Evolutionary conservation across 2,329 filamentous ascomycete genomes (phyloP).

Genomic region (Neofusicoccum laricinum): DNA sequence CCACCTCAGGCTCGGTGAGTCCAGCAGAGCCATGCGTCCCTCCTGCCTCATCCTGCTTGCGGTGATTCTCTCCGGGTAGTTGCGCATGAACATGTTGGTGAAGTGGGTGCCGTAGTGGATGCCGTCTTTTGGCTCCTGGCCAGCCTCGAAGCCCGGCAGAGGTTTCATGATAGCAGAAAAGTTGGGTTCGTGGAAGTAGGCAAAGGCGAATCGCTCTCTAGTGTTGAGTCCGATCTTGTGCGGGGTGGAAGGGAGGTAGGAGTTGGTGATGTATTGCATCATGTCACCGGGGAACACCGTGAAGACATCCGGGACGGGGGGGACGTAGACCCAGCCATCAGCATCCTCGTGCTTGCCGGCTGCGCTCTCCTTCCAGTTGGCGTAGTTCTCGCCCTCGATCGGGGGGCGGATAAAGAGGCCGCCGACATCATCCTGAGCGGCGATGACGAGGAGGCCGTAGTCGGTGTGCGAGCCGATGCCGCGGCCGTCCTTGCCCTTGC

Average conservation of each 20-base stretch:
- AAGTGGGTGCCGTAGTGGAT: conserved; percentile 54
- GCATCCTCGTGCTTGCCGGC: conserved; percentile 47
- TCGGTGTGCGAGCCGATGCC: conserved; percentile 54
- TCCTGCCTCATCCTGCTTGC: conserved; percentile 31
- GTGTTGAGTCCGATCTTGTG: conserved; percentile 53
- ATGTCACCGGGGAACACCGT: conserved; percentile 55
- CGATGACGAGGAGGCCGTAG: conserved; percentile 52
- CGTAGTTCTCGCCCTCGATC: conserved; percentile 37
- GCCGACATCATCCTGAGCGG: conserved; percentile 50
- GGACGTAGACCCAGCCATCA: conserved; percentile 49
- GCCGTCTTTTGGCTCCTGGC: conserved; percentile 27
- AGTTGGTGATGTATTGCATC: conserved; percentile 52
- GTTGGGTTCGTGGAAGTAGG: conserved; percentile 53
- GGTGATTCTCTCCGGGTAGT: conserved; percentile 49
- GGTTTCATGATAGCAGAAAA: conserved; percentile 47
- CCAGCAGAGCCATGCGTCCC: conserved; percentile 17
- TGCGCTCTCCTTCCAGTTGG: conserved; percentile 47
- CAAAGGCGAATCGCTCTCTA: conserved; percentile 48
- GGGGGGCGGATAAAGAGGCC: conserved; percentile 51
- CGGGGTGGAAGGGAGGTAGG: conserved; percentile 46
- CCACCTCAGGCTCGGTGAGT: background rate
- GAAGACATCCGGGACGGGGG: conserved; percentile 44
- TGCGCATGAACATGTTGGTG: conserved; percentile 52
- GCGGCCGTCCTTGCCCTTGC: conserved; percentile 49
- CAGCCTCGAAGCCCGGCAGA: conserved; percentile 34